Evolutionary conservation across 139 green algal genomes (phyloP), one percentile per base, ranked within the genome.

Genomic region (Gonium pectorale): DNA sequence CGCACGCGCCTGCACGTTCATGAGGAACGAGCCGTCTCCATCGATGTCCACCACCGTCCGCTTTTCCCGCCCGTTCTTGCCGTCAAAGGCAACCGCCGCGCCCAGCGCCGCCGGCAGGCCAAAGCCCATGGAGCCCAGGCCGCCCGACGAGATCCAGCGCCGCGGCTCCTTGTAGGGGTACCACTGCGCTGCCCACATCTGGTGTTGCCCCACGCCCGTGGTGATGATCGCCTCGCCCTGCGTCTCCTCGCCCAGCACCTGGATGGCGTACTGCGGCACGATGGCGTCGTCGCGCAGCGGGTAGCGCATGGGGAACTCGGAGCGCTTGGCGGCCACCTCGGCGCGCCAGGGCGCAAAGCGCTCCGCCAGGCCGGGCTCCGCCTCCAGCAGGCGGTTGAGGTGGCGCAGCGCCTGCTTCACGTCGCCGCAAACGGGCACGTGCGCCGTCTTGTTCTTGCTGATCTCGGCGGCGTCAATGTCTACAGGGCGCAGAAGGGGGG

Each of bases 401-500:
- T 90, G 80, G 63, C 87, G 73, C 44, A 98, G 92, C 24, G 96
- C 89, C 5, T 92, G 83, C 81, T 92, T 93, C 3, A 96, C 90
- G 87, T 99, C 96, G 31, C 96, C 89, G 81, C 85, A 96, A 51
- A 98, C 67, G 0, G 96, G 89, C 64, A 99, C 92, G 89, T 98
- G 92, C 29, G 97, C 93, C 15, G 93, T 49, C 94, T 99, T 99
- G 97, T 99, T 99, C 94, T 99, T 99, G 89, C 95, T 81, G 86
- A 99, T 98, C 93, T 99, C 97, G 4, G 98, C 98, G 1, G 97
- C 93, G 91, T 99, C 98, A 73, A 99, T 98, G 89, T 99, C 98
- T 44, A 63, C 19, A 31, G 8, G 56, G 56, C 27, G 56, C 0
- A 21, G 21, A 31, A 66, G 56, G 56, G 24, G 56, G 13, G 24